Conservation (phyloP, 2,329 filamentous ascomycete species). For the Thelonectria discophora region DNA sequence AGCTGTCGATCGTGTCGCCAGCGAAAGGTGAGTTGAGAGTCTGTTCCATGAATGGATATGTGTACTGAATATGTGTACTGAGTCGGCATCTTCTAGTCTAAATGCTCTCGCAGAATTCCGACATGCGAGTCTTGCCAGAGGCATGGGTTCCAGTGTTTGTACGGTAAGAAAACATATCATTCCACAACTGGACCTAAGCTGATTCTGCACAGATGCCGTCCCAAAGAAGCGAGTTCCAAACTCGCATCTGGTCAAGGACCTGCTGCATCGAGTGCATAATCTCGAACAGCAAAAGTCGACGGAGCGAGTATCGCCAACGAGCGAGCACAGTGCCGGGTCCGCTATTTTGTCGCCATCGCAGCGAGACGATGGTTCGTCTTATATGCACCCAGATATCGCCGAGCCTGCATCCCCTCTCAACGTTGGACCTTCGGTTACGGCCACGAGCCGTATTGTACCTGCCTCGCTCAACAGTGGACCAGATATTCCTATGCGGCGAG, state of each 20-base stretch:
- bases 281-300: conserved; percentile 17
- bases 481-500: conserved; percentile 15
- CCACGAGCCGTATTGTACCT: neutral
- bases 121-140: conserved; percentile 24
- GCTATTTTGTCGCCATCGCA: neutral
- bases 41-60: neutral
- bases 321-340: neutral
- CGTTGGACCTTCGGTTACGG: neutral
- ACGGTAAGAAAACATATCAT: conserved; percentile 5
- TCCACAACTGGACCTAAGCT: neutral
- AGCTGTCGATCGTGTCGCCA: conserved; percentile 26
- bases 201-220: conserved; percentile 12
- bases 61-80: neutral
- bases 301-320: neutral
- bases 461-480: neutral
- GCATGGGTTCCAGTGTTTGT: conserved; percentile 24
- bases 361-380: neutral
- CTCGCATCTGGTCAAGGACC: conserved; percentile 20
- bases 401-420: neutral
- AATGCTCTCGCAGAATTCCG: conserved; percentile 26
- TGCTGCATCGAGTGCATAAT: conserved; percentile 22
- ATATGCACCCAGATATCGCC: neutral
- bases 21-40: conserved; percentile 16
- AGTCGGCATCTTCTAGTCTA: conserved; percentile 13
- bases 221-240: conserved; percentile 24